Conservation (phyloP, 1,284 basidiomycete genomes). For the Flammula alnicola region DNA sequence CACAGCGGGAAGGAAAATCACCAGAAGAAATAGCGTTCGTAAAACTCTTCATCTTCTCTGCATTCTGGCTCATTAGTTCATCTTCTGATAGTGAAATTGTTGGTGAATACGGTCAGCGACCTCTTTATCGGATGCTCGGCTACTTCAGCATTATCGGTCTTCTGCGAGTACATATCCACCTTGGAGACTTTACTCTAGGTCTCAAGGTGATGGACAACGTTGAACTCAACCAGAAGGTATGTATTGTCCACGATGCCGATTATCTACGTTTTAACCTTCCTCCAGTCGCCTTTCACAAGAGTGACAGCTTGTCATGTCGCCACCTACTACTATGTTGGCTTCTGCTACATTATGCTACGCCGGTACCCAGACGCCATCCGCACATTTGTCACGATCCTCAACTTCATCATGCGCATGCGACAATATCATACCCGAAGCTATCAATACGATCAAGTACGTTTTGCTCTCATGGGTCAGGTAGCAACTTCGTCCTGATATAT, state of each 20-base stretch:
- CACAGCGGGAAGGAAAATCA: slow-evolving; percentile 79
- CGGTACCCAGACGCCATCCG: slow-evolving; percentile 96
- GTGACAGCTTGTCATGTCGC: slow-evolving; percentile 96
- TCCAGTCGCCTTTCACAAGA: slow-evolving; percentile 81
- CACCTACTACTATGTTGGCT: slow-evolving; percentile 94
- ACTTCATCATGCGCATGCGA: slow-evolving; percentile 91
- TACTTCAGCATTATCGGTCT: slow-evolving; percentile 97
- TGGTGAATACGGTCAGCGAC: slow-evolving; percentile 90
- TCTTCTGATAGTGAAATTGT: slow-evolving; percentile 72
- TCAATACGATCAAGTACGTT: slow-evolving; percentile 88
- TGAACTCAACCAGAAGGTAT: slow-evolving; percentile 84
- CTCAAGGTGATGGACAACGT: slow-evolving; percentile 96
- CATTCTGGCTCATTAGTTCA: slow-evolving; percentile 3
- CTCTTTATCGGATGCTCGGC: slow-evolving; percentile 95
- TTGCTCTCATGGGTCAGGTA: not conserved
- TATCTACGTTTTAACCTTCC: slow-evolving; percentile 14
- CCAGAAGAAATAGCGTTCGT: slow-evolving; percentile 84
- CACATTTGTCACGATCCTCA: slow-evolving; percentile 90
- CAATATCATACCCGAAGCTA: slow-evolving; percentile 97
- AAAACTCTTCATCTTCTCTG: not conserved
- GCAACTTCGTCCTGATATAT: not conserved
- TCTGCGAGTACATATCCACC: slow-evolving; percentile 91
- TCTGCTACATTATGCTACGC: slow-evolving; percentile 95
- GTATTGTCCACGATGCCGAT: slow-evolving; percentile 2
- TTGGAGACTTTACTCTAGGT: slow-evolving; percentile 96